A percentile compares a stretch with the other conserved stretches of the same genome.
phyloP scores from a whole-genome alignment of 148 eudicot species.

The Cornus suecica region DNA sequence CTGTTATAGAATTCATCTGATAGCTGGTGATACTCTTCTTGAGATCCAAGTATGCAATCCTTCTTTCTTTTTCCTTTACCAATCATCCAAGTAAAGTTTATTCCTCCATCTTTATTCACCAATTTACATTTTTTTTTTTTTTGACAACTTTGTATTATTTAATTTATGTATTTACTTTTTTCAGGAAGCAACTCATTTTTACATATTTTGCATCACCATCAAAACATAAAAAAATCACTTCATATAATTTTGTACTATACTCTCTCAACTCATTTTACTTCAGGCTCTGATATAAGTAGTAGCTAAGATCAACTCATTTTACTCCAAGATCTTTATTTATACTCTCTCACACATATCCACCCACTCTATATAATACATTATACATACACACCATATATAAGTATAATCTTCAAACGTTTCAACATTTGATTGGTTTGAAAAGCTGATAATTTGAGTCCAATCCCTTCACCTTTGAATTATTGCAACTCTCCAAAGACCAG shows the following conservation, averaged over 20 bases:
- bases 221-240: no score
- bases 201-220: no score
- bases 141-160: background rate
- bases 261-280: no score
- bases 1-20: no score
- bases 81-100: background rate
- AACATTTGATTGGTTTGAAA: slow-evolving; percentile 18
- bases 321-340: background rate
- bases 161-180: background rate
- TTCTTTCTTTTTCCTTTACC: background rate
- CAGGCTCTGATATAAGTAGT: no score
- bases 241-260: no score
- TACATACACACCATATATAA: background rate
- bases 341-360: background rate
- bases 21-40: slow-evolving; percentile 4
- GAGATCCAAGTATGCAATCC: background rate
- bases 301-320: background rate
- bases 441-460: background rate
- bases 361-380: background rate
- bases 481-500: slow-evolving; percentile 1
- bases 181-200: background rate
- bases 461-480: slow-evolving; percentile 4
- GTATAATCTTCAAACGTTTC: slow-evolving; percentile 20
- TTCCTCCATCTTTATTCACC: slow-evolving; percentile 3
- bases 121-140: background rate